Percentiles rank a stretch among this genome's conserved stretches.
Evolutionary conservation across 495 filamentous ascomycete genomes (phyloP).

Genomic region (Annulohypoxylon nitens): DNA sequence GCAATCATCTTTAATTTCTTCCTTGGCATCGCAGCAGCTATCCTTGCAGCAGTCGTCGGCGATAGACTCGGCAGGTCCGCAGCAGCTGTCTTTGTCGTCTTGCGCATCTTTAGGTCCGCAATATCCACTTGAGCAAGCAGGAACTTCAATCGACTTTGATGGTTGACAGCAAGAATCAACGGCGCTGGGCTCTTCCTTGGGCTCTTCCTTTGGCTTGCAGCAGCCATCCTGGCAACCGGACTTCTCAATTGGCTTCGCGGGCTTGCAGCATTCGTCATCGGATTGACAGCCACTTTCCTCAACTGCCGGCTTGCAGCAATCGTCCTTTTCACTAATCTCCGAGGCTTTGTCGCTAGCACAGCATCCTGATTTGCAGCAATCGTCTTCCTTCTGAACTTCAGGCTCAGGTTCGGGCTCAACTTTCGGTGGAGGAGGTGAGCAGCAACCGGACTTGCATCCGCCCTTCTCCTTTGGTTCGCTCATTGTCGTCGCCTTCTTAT

Average conservation of each 20-base stretch:
- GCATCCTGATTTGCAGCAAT: conserved; percentile 23
- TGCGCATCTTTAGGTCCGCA: conserved; percentile 13
- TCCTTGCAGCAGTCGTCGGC: conserved; percentile 4
- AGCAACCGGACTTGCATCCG: conserved; percentile 31
- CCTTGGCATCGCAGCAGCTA: conserved; percentile 28
- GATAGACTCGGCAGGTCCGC: conserved; percentile 7
- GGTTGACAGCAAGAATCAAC: conserved; percentile 24
- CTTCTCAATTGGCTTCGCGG: conserved; percentile 7
- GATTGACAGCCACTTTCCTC: neutral
- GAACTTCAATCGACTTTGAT: neutral
- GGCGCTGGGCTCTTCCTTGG: neutral
- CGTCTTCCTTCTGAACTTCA: conserved; percentile 6
- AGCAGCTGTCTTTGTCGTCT: conserved; percentile 27
- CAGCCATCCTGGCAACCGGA: conserved; percentile 29
- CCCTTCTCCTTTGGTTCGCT: conserved; percentile 31
- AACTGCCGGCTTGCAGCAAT: conserved; percentile 5
- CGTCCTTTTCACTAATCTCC: conserved; percentile 12
- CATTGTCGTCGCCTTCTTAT: conserved; percentile 15
- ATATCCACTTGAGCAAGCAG: neutral
- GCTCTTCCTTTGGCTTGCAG: conserved; percentile 19
- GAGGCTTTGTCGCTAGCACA: conserved; percentile 5
- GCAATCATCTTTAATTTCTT: conserved; percentile 3
- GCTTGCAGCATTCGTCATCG: conserved; percentile 30
- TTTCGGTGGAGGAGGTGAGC: conserved; percentile 15
- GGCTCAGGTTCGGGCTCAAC: neutral